Evolutionary conservation across 352 stramenopile genomes (phyloP), one percentile per base, ranked within the genome.

Genomic region (Phytopythium cucurbitacearum): DNA sequence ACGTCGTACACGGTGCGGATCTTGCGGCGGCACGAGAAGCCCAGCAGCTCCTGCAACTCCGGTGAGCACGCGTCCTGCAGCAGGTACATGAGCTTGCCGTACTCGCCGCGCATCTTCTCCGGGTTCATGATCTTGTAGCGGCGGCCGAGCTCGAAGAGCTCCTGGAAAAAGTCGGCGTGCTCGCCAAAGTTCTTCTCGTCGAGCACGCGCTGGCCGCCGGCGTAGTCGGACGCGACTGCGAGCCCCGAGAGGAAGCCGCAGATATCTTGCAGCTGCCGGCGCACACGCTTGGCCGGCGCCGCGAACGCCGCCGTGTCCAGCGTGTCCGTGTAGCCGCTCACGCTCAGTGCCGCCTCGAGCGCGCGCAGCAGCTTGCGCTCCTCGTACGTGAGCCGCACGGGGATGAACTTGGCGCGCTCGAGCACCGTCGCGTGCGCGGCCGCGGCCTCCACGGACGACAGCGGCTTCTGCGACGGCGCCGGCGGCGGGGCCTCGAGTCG

Each of bases 51-150:
- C 46, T 90, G 67, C 33, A 97, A 73, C 39, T 91, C 78, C 0
- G 79, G 73, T n/a, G 69, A 87, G 51, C 93, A 78, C 9, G 91
- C 88, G 62, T 98, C 92, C 69, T 97, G 89, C 43, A 98, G 59
- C 28, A 98, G 57, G 60, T 97, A 97, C 69, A 98, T 94, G 52
- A 99, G 83, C 77, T 98, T 98, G 56, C 95, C 95, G 66, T 99
- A 99, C 59, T 98, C 93, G 41, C 88, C 89, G 21, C 95, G 83
- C 94, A 99, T 98, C 67, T 98, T 98, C 73, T 99, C 95, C 5
- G 96, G 96, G 75, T 99, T 99, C 92, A 98, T 98, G 59, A 99
- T 98, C 76, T 99, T 99, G 76, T 99, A 97, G 37, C 96, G 81
- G 40, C 96, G 74, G 8, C 87, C 93, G 13, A 99, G 73, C 69